Conservation (phyloP, 306 rosid genomes). For the Adenanthera pavonina region DNA sequence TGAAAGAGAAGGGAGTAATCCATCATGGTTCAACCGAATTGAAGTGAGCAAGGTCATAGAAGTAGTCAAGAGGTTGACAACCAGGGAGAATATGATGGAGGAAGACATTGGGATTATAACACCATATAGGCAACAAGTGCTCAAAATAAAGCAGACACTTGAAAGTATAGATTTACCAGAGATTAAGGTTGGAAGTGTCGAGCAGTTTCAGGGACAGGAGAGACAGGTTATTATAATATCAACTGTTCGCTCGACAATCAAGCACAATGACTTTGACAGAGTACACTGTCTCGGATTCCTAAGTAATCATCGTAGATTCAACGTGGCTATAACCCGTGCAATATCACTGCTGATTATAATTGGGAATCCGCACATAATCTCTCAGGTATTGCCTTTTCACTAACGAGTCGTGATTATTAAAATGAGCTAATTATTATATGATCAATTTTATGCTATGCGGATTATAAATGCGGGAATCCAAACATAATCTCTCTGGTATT, state of each 20-base stretch:
- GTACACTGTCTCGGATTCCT: slow-evolving; percentile 83
- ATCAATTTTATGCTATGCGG: slow-evolving; percentile 41
- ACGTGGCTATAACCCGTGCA: slow-evolving; percentile 94
- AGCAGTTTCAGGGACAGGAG: slow-evolving; percentile 96
- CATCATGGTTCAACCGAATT: slow-evolving; percentile 96
- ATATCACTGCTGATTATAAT: slow-evolving; percentile 79
- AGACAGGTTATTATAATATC: slow-evolving; percentile 83
- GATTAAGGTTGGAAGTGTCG: slow-evolving; percentile 90
- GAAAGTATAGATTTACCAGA: slow-evolving; percentile 65
- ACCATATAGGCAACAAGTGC: slow-evolving; percentile 92
- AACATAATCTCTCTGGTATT: slow-evolving; percentile 81
- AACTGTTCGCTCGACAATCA: slow-evolving; percentile 94
- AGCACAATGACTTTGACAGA: slow-evolving; percentile 86
- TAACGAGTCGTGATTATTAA: slow-evolving; percentile 13
- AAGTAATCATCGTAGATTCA: slow-evolving; percentile 90
- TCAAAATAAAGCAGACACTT: slow-evolving; percentile 69
- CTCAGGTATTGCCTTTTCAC: slow-evolving; percentile 63
- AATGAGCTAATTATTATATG: slow-evolving; percentile 8
- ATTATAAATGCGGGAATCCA: slow-evolving; percentile 75
- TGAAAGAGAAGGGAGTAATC: slow-evolving; percentile 96
- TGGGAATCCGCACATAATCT: slow-evolving; percentile 91
- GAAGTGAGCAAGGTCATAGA: slow-evolving; percentile 90
- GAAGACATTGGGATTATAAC: slow-evolving; percentile 90
- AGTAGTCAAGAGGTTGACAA: slow-evolving; percentile 53
- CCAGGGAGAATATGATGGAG: slow-evolving; percentile 52